These are phyloP conservation scores for Parmelia sp. DNA, from an alignment of 495 filamentous ascomycete species.

Conservation along the genomic window DNA sequence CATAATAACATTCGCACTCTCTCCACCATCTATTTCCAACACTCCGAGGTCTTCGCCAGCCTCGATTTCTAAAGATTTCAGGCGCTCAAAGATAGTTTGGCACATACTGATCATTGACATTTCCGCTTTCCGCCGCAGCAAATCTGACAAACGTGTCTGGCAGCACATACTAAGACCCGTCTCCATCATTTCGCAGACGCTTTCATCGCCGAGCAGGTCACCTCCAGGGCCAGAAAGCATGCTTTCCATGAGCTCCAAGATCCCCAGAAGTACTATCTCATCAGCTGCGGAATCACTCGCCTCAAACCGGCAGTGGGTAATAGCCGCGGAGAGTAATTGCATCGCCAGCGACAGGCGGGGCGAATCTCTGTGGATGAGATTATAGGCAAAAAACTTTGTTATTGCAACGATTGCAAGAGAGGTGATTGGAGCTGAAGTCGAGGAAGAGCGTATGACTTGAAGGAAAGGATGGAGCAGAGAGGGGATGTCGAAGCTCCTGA, in stretches of 20 bases:
- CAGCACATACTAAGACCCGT: constrained; percentile 96
- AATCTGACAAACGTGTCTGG: constrained; percentile 82
- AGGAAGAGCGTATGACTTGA: constrained; percentile 93
- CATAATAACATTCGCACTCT: constrained; percentile 60
- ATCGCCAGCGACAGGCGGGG: constrained; percentile 84
- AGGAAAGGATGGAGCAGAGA: constrained; percentile 91
- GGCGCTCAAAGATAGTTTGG: constrained; percentile 88
- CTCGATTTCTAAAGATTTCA: constrained; percentile 78
- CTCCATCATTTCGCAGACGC: constrained; percentile 99
- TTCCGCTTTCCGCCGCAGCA: constrained; percentile 84
- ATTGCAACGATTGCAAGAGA: constrained; percentile 91
- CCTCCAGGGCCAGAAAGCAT: constrained; percentile 93
- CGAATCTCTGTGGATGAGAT: constrained; percentile 74
- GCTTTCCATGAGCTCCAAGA: constrained; percentile 94
- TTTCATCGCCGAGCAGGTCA: constrained; percentile 87
- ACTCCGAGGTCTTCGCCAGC: constrained; percentile 52
- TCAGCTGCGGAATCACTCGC: constrained; percentile 90
- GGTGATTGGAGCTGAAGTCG: constrained; percentile 92
- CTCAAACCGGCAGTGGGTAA: constrained; percentile 97
- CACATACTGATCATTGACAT: constrained; percentile 99
- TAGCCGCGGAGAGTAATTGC: constrained; percentile 89
- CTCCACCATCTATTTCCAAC: constrained; percentile 48
- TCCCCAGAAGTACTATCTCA: constrained; percentile 88
- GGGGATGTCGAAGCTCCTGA: constrained; percentile 81
- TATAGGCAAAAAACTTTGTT: constrained; percentile 94